Base-by-base conservation (phyloP, 257 asterid species). In the Penstemon barbatus region DNA sequence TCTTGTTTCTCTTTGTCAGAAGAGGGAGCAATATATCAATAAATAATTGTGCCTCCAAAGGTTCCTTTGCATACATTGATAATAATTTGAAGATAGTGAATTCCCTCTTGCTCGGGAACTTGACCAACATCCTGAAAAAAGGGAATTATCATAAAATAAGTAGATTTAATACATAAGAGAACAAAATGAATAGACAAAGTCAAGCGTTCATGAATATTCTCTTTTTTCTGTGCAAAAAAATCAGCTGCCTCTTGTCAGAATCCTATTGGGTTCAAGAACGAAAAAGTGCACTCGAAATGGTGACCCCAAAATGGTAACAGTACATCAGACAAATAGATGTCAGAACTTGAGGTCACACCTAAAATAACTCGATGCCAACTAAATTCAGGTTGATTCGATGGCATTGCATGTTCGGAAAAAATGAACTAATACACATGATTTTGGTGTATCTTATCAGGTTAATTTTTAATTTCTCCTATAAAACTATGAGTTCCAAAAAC, bases 21-120 rank as follows among this genome's bases (percentile, higher is more conserved):
- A 88, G 72, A 8, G 95, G 92, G 69, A 93, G 91, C 82, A 93
- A 83, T 55, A 89, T 82, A 66, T 93, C 96, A 46, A 89, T 75
- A 85, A 87, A 93, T 65, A 58, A 74, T 75, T 78, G 70, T n/a
- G 96, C 99, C 45, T 80, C 82, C 58, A 77, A 66, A 39, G 90
- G 80, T 59, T 86, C 95, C 81, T 79, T 81, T 56, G 89, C 79
- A 71, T 89, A 87, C 76, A 78, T 81, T 0, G 91, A 74, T 71
- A 94, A 81, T 70, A 90, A 75, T 74, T 80, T 83, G 77, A 93
- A 90, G 56, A 90, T 72, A 41, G 77, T 76, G 44, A 93, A 81
- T 72, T 85, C 99, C 69, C 83, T 86, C 67, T 79, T 84, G 53
- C 84, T 87, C 1, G 84, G 96, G 76, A 65, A 66, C 79, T 82